phyloP scores from a whole-genome alignment of 202 grass and related monocot species.

The Eragrostis tef region DNA sequence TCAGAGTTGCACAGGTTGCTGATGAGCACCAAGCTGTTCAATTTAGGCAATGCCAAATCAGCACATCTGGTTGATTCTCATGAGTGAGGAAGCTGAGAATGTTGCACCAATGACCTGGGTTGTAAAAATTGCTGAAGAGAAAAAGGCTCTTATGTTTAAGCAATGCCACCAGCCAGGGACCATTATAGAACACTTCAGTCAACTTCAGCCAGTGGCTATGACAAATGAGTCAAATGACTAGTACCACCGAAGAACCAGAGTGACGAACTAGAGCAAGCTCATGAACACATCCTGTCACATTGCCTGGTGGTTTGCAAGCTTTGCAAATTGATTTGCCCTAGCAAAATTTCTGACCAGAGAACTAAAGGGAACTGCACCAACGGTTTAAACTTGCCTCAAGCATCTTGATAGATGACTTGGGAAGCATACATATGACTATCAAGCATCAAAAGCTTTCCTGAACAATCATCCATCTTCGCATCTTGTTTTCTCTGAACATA shows the following conservation, averaged over 20 bases:
- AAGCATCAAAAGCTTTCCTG: background rate
- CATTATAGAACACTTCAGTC: background rate
- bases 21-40: background rate
- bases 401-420: background rate
- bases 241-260: background rate
- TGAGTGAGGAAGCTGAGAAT: background rate
- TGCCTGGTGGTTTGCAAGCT: background rate
- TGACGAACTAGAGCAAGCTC: background rate
- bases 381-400: background rate
- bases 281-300: background rate
- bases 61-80: background rate
- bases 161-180: background rate
- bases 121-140: background rate
- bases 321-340: background rate
- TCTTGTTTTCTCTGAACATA: background rate
- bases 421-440: background rate
- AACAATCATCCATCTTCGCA: background rate
- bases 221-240: background rate
- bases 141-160: background rate
- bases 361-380: background rate
- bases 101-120: background rate
- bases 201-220: background rate
- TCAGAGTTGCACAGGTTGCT: background rate
- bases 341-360: constrained; percentile 1
- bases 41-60: background rate